Evolutionary conservation across 306 rosid genomes (phyloP), one percentile per base, ranked within the genome.

Genomic region (Macrotyloma uniflorum): DNA sequence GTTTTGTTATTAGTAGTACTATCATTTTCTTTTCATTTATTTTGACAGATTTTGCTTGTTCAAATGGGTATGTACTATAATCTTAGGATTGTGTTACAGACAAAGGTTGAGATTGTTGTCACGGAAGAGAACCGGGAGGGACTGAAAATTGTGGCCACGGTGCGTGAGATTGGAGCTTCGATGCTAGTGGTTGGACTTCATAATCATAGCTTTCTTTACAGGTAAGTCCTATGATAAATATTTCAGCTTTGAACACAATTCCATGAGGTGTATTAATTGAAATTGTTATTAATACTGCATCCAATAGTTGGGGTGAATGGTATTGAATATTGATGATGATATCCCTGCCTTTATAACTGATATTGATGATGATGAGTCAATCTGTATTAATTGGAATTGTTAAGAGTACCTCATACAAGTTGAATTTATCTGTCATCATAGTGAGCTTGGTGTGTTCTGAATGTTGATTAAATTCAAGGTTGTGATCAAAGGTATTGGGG

Each of bases 81-180:
- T 85, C 80, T 80, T 88, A 86, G 92, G 90, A 36, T 88, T 88
- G 72, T 87, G 85, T 85, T 87, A 46, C 94, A 93, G 97, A 89
- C 96, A 54, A 93, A 87, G 88, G 97, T 90, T 75, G 99, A 95
- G 93, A 93, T 95, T 71, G 64, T 95, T 28, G 98, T 95, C 49
- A 79, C 88, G 26, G 97, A 95, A 82, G 99, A 93, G 24, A 89
- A 93, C 75, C 78, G 66, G 50, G 96, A 95, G 46, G 99, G 97
- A 49, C 74, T 42, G 67, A 91, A 89, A 69, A 88, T 93, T 68
- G 86, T 89, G 23, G 78, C 91, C 50, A 73, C 75, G 9, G 97
- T 95, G 2, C 63, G 84, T 51, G 87, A 93, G 70, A 88, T 91
- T 78, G 96, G 91, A 36, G 96, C 96, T 80, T 92, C 97, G 0